Percentiles rank a stretch among this genome's conserved stretches.
phyloP scores from a whole-genome alignment of 1,284 basidiomycete genomes.

The Mycosarcoma mackinlayi region DNA sequence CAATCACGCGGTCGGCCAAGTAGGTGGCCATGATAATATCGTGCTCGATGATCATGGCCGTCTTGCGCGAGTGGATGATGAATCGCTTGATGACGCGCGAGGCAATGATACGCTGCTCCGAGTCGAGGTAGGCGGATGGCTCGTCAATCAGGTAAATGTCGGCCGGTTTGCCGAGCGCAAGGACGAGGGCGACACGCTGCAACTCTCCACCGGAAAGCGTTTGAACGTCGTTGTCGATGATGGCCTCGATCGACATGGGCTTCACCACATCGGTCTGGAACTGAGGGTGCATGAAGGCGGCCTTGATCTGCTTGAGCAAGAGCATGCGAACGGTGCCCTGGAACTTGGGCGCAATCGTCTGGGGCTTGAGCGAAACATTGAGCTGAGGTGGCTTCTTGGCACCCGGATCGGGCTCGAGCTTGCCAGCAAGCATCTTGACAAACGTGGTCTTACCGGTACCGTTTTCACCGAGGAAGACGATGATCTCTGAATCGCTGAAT shows the following conservation, averaged over 20 bases:
- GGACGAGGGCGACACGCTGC: conserved; percentile 66
- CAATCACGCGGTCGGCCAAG: conserved; percentile 66
- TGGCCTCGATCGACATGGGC: conserved; percentile 66
- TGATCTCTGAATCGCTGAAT: conserved; percentile 67
- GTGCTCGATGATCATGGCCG: conserved; percentile 68
- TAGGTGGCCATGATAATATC: conserved; percentile 68
- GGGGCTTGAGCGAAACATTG: conserved; percentile 67
- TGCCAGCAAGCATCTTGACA: conserved; percentile 68
- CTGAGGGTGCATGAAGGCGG: conserved; percentile 67
- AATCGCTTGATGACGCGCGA: conserved; percentile 68
- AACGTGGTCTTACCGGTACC: conserved; percentile 68
- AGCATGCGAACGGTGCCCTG: conserved; percentile 67
- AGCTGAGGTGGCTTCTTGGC: conserved; percentile 64
- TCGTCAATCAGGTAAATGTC: conserved; percentile 68
- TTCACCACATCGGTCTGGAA: conserved; percentile 69
- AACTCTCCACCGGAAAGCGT: conserved; percentile 67
- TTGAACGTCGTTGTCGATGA: conserved; percentile 68
- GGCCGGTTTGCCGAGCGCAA: conserved; percentile 67
- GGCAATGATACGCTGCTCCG: conserved; percentile 68
- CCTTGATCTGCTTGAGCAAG: conserved; percentile 68
- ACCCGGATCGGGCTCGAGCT: conserved; percentile 64
- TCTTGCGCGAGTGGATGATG: conserved; percentile 68
- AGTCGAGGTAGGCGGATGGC: conserved; percentile 67
- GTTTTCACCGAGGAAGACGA: conserved; percentile 68
- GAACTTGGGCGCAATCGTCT: conserved; percentile 69